phyloP scores from a whole-genome alignment of 495 filamentous ascomycete genomes.

The Penicillium coffeae region DNA sequence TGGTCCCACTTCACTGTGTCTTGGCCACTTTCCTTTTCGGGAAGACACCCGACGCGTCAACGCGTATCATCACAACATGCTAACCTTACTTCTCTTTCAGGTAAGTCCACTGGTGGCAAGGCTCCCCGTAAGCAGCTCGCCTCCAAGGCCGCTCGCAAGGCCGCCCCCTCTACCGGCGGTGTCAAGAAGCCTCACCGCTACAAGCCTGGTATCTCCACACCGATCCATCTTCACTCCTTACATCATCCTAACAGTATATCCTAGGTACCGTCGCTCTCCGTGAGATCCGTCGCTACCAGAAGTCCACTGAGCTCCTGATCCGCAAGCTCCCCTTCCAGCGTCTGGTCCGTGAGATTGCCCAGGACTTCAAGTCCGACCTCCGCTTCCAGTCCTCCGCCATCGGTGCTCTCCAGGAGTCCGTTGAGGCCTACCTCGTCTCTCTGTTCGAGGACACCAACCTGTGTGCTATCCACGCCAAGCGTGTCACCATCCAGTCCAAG shows the following conservation, averaged over 20 bases:
- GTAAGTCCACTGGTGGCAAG: constrained; percentile 99
- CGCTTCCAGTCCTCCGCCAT: constrained; percentile 99
- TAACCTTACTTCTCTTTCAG: constrained; percentile 41
- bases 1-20: background rate
- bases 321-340: constrained; percentile 99
- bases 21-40: background rate
- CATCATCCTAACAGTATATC: constrained; percentile 29
- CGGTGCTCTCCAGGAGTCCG: constrained; percentile 99
- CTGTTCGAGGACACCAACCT: constrained; percentile 99
- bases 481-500: constrained; percentile 93
- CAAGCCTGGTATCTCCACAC: constrained; percentile 77
- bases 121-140: constrained; percentile 97
- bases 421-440: constrained; percentile 99
- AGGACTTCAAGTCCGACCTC: constrained; percentile 99
- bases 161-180: constrained; percentile 71
- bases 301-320: constrained; percentile 99
- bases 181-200: constrained; percentile 99
- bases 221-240: background rate
- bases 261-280: constrained; percentile 98
- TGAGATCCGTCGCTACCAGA: constrained; percentile 99
- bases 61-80: constrained; percentile 23
- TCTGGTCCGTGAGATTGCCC: constrained; percentile 98
- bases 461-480: constrained; percentile 99
- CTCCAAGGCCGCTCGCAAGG: constrained; percentile 79
- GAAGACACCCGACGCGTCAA: constrained; percentile 13